These are phyloP conservation scores for Rhizopus stolonifer DNA, from an alignment of 371 early-diverging fungal species.

Conservation along the genomic window DNA sequence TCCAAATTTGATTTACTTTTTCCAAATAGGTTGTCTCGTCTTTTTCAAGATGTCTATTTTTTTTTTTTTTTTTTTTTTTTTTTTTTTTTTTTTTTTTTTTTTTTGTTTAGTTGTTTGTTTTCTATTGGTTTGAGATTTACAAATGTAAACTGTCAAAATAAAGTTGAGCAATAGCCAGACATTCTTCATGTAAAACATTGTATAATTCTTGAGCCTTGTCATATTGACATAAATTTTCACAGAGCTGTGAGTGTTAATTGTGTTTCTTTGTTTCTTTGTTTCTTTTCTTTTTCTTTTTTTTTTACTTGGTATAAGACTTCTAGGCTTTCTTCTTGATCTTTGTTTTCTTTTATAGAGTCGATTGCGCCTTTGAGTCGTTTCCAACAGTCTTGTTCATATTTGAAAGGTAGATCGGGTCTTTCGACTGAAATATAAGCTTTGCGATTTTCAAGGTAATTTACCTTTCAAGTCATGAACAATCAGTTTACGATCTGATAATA, in stretches of 20 bases:
- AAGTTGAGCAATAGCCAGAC: slow-evolving; percentile 23
- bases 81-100: background rate
- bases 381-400: slow-evolving; percentile 71
- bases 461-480: slow-evolving; percentile 36
- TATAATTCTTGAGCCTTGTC: slow-evolving; percentile 68
- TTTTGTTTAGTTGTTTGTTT: background rate
- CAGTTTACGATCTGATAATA: slow-evolving; percentile 40
- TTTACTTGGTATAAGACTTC: slow-evolving; percentile 82
- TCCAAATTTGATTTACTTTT: slow-evolving; percentile 62
- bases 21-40: slow-evolving; percentile 51
- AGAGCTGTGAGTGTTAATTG: slow-evolving; percentile 42
- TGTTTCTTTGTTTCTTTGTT: too few species aligned
- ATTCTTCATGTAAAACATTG: slow-evolving; percentile 56
- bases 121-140: background rate
- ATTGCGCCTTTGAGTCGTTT: slow-evolving; percentile 67
- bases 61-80: too few species aligned
- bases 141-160: background rate
- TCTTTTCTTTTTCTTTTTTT: background rate
- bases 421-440: slow-evolving; percentile 21
- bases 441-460: background rate
- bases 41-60: background rate
- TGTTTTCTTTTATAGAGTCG: slow-evolving; percentile 67
- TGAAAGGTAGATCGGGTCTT: slow-evolving; percentile 69
- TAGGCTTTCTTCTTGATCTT: slow-evolving; percentile 64
- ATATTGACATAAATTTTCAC: slow-evolving; percentile 86